Conservation (phyloP, 1,284 basidiomycete genomes). For the Coniophora puteana region DNA sequence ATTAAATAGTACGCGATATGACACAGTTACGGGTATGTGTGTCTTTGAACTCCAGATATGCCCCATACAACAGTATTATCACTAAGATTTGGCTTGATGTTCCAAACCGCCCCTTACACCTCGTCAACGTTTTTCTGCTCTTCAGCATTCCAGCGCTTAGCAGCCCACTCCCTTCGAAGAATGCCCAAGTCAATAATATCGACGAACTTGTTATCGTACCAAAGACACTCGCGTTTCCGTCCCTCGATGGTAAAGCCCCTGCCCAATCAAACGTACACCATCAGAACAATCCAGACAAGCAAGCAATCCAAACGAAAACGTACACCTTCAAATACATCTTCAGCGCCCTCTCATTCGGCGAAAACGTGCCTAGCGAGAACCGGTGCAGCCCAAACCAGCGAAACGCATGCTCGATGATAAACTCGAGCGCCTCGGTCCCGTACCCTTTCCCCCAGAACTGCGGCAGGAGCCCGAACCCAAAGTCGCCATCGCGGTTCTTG, state of each 20-base stretch:
- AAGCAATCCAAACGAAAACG: conserved; percentile 10
- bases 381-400: conserved; percentile 29
- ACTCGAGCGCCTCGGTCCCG: conserved; percentile 29
- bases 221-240: conserved; percentile 24
- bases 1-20: too few species aligned
- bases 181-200: conserved; percentile 28
- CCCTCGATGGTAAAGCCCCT: conserved; percentile 28
- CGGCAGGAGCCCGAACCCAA: conserved; percentile 27
- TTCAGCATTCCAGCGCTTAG: too few species aligned
- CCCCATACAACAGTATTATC: too few species aligned
- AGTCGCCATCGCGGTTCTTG: conserved; percentile 26
- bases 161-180: conserved; percentile 27
- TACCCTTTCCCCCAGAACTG: conserved; percentile 30
- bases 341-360: conserved; percentile 26
- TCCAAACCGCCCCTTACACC: too few species aligned
- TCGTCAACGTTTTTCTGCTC: too few species aligned
- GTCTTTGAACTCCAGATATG: too few species aligned
- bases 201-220: conserved; percentile 25
- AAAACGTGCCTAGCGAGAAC: conserved; percentile 26
- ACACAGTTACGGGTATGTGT: too few species aligned
- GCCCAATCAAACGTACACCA: too few species aligned
- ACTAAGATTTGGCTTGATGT: too few species aligned
- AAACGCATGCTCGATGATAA: conserved; percentile 31
- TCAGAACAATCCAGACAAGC: too few species aligned
- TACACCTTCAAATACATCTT: conserved; percentile 31